Conservation (phyloP, 352 stramenopile species). For the Phytopythium chamaehyphon region DNA sequence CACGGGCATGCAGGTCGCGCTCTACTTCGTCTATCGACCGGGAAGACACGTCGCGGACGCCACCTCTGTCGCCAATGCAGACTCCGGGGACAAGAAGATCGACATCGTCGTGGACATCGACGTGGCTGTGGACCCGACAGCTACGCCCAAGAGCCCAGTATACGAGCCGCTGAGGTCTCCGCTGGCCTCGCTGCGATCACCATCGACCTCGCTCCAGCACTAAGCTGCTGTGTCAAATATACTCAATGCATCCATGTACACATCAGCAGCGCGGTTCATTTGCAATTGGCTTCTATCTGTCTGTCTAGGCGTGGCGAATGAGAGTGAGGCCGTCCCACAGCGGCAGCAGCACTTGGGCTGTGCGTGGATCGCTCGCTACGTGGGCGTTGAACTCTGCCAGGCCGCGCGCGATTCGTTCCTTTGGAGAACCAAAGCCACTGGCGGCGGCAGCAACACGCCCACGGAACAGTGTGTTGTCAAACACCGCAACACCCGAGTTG, state of each 20-base stretch:
- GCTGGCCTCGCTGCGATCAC: too few species aligned
- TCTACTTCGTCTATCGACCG: conserved; percentile 42
- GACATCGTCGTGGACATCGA: conserved; percentile 7
- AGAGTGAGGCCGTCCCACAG: conserved; percentile 90
- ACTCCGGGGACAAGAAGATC: conserved; percentile 9
- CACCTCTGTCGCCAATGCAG: background rate
- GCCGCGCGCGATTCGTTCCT: conserved; percentile 54
- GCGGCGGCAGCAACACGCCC: conserved; percentile 80
- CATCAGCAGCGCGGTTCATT: too few species aligned
- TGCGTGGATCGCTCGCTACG: conserved; percentile 70
- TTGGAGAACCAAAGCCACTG: conserved; percentile 30
- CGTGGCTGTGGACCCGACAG: background rate
- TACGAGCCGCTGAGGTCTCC: too few species aligned
- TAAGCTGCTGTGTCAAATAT: too few species aligned
- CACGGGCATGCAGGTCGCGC: conserved; percentile 30
- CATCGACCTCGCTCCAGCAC: too few species aligned
- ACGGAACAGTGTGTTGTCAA: conserved; percentile 94
- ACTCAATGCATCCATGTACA: too few species aligned
- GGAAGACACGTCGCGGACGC: background rate
- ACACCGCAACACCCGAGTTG: conserved; percentile 73
- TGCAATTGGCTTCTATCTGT: background rate
- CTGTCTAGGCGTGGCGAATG: conserved; percentile 17
- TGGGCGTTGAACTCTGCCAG: conserved; percentile 88
- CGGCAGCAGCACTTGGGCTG: conserved; percentile 82
- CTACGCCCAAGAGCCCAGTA: too few species aligned